Conservation (phyloP, 495 filamentous ascomycete species). For the Penicillium canariense region DNA sequence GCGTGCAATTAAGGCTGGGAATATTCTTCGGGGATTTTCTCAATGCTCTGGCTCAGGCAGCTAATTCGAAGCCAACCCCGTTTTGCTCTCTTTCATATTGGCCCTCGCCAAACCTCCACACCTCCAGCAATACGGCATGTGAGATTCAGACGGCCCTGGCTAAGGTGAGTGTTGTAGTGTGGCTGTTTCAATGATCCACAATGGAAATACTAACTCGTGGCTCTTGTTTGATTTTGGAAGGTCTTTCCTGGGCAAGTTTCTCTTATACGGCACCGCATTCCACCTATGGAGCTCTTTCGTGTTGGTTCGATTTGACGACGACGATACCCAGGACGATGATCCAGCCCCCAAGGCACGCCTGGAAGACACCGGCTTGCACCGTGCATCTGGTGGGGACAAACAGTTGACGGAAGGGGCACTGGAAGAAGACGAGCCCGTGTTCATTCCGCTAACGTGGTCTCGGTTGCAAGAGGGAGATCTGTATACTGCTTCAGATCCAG, state of each 20-base stretch:
- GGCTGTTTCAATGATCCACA: background rate
- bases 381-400: background rate
- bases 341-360: conserved; percentile 7
- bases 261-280: conserved; percentile 40
- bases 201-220: conserved; percentile 3
- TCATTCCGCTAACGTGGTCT: conserved; percentile 63
- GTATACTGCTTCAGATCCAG: conserved; percentile 64
- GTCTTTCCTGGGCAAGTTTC: conserved; percentile 30
- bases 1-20: background rate
- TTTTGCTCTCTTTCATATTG: conserved; percentile 21
- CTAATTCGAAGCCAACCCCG: conserved; percentile 30
- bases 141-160: conserved; percentile 40
- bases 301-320: conserved; percentile 39
- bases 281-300: conserved; percentile 38
- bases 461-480: conserved; percentile 46
- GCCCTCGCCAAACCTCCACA: conserved; percentile 16
- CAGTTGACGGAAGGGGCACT: conserved; percentile 27
- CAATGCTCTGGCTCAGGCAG: conserved; percentile 41
- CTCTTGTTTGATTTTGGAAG: conserved; percentile 13
- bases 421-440: conserved; percentile 44
- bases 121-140: conserved; percentile 33
- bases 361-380: background rate
- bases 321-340: conserved; percentile 28
- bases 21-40: conserved; percentile 21
- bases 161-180: conserved; percentile 28